These are phyloP conservation scores for Leccinellum luteum DNA, from an alignment of 768 basidiomycete species.

Conservation along the genomic window DNA sequence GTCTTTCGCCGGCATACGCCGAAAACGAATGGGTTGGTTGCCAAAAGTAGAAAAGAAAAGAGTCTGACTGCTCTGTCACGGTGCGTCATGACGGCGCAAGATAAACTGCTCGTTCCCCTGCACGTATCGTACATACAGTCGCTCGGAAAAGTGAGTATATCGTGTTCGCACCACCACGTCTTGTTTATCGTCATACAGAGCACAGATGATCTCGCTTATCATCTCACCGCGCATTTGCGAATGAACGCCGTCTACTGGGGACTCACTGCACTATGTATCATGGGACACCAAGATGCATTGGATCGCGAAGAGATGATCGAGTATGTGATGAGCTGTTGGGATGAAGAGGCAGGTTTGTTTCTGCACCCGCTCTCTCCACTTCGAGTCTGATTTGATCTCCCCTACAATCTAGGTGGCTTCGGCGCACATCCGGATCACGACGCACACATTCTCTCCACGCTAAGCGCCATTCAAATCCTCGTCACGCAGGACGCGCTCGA, in stretches of 20 bases:
- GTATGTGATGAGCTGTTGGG: constrained; percentile 95
- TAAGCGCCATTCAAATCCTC: constrained; percentile 92
- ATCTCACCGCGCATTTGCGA: constrained; percentile 89
- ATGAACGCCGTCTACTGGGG: constrained; percentile 99
- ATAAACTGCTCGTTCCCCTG: constrained; percentile 45
- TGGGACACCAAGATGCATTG: constrained; percentile 77
- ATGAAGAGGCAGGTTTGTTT: constrained; percentile 71
- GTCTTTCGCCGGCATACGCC: constrained; percentile 19
- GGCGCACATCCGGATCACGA: constrained; percentile 94
- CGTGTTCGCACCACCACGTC: neutral
- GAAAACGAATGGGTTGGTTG: constrained; percentile 9
- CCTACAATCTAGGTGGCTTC: constrained; percentile 65
- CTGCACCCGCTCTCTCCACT: neutral
- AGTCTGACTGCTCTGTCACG: neutral
- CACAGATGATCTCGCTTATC: constrained; percentile 83
- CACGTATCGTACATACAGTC: constrained; percentile 77
- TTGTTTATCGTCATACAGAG: constrained; percentile 42
- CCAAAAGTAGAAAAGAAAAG: neutral
- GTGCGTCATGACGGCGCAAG: constrained; percentile 14
- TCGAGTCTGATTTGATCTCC: constrained; percentile 1
- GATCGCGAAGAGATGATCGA: constrained; percentile 79
- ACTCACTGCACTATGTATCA: constrained; percentile 78
- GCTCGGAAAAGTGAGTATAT: constrained; percentile 56
- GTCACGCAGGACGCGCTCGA: constrained; percentile 81
- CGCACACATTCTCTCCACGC: constrained; percentile 80